These are phyloP conservation scores for Loxodes magnus DNA, from an alignment of 73 alveolate species.

Conservation along the genomic window DNA sequence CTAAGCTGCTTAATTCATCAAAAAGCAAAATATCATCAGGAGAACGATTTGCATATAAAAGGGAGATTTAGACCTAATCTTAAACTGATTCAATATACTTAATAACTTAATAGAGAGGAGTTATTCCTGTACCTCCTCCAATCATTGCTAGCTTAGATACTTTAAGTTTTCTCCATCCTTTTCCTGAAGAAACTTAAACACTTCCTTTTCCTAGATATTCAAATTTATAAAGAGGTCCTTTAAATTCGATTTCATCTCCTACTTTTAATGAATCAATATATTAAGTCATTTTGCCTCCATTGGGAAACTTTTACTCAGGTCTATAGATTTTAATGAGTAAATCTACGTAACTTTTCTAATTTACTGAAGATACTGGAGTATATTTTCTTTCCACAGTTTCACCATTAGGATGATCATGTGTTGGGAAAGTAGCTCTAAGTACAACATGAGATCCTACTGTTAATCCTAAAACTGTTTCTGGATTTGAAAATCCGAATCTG, in stretches of 20 bases:
- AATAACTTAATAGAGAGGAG: constrained; percentile 40
- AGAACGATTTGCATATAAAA: constrained; percentile 35
- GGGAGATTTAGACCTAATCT: not conserved
- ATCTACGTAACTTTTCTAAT: constrained; percentile 28
- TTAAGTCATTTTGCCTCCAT: constrained; percentile 46
- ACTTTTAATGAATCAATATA: constrained; percentile 17
- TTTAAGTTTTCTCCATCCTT: not conserved
- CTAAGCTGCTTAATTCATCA: constrained; percentile 18
- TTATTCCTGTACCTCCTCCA: constrained; percentile 58
- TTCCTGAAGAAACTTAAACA: constrained; percentile 13
- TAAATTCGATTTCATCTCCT: constrained; percentile 24
- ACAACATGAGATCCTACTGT: constrained; percentile 44
- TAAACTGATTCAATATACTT: constrained; percentile 16
- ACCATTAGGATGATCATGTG: constrained; percentile 33
- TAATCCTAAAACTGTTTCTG: constrained; percentile 32
- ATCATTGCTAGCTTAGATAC: constrained; percentile 30
- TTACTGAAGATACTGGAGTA: constrained; percentile 32
- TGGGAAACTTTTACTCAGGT: constrained; percentile 32
- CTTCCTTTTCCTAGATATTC: constrained; percentile 28
- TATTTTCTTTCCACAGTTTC: constrained; percentile 41
- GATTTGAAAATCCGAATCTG: constrained; percentile 35
- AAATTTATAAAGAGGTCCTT: constrained; percentile 27
- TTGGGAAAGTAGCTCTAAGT: constrained; percentile 22
- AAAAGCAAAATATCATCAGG: constrained; percentile 32
- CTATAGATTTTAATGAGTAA: constrained; percentile 39